Base-by-base conservation (phyloP, 768 basidiomycete species). In the Lentinula aciculospora region DNA sequence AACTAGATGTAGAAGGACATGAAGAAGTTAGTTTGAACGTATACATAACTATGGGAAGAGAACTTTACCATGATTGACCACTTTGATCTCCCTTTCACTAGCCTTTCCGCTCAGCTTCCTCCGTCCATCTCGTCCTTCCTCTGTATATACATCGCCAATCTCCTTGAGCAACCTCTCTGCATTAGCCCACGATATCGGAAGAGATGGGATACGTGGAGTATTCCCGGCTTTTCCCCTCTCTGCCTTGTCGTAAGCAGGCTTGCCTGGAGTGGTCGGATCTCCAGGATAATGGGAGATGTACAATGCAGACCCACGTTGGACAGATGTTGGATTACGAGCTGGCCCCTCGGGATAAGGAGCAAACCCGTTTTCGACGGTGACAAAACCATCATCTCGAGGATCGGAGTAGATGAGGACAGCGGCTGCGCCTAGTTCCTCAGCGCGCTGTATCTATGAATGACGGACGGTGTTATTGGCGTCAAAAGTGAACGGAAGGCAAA, bases 231-330 rank as follows among this genome's bases (percentile, higher is more conserved):
- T 74, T 13, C 70, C 73, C 53, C 82, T 76, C 1, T 83, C 84
- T 51, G 78, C 77, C 63, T 88, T 84, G 66, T 80, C 77, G 68
- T 89, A 89, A 3, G 88, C 74, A 4, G 88, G 88, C 57, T 76
- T 74, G 6, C 81, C 83, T 1, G 88, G 87, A 13, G 68, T 69
- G 10, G 66, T 66, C 19, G 70, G 69, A 53, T 75, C 75, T 27
- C 81, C 82, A 3, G 81, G 81, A 66, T 82, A 85, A 2, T 74
- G 60, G 4, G 76, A 79, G n/a, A 87, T 65, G 69, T 78, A 86
- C 65, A 88, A 85, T 1, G 85, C 84, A 21, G 79, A 81, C 13
- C 87, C 87, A 19, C 87, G 76, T 63, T 89, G 84, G 12, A 89
- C 82, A 4, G 81, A 81, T 15, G 74, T 75, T 3, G 77, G 78